These are phyloP conservation scores for Eucalyptus albens DNA, from an alignment of 345 rosid species.

Conservation along the genomic window DNA sequence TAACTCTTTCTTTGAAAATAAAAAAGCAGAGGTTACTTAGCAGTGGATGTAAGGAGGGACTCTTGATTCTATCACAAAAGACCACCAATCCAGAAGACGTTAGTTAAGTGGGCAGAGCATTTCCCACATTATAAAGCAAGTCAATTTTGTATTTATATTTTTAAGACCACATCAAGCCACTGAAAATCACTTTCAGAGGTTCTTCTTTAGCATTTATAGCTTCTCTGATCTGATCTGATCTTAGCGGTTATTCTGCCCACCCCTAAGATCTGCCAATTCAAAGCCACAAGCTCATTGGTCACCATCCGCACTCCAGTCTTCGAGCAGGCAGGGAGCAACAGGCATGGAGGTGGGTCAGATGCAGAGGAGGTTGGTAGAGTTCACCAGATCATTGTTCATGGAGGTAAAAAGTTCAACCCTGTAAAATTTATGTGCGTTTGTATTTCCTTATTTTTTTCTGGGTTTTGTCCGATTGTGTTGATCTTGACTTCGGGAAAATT, in stretches of 20 bases:
- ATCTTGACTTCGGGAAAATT: background rate
- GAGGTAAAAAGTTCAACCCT: slow-evolving; percentile 30
- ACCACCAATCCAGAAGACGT: background rate
- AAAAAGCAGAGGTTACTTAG: background rate
- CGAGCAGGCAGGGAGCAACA: background rate
- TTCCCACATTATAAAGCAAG: background rate
- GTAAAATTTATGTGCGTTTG: background rate
- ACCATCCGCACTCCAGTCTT: background rate
- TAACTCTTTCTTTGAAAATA: background rate
- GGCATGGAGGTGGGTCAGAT: slow-evolving; percentile 64
- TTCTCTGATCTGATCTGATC: background rate
- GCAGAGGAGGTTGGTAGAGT: slow-evolving; percentile 70
- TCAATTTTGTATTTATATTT: background rate
- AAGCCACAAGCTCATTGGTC: background rate
- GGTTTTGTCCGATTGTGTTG: background rate
- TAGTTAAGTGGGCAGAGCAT: background rate
- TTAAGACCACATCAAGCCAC: background rate
- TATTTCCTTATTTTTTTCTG: background rate
- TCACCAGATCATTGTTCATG: slow-evolving; percentile 57
- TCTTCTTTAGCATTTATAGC: background rate
- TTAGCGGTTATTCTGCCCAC: background rate
- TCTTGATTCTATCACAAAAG: background rate
- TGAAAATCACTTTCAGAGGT: background rate
- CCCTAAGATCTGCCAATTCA: background rate
- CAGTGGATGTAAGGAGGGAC: background rate